Evolutionary conservation across 148 eudicot genomes (phyloP), one percentile per base, ranked within the genome.

Genomic region (Nepenthes mirabilis): DNA sequence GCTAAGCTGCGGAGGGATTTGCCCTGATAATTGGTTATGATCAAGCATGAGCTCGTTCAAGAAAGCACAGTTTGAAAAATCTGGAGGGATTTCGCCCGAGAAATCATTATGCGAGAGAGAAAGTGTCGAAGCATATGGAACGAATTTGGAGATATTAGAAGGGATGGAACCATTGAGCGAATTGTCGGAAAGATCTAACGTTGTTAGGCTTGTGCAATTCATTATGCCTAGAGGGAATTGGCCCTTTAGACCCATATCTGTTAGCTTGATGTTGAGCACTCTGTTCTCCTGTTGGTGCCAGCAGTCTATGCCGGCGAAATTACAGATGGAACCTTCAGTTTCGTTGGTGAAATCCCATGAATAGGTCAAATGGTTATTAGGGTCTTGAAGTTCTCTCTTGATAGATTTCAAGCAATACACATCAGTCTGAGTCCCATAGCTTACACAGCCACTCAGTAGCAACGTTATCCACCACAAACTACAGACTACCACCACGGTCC

Each of bases 221-320:
- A 58, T 56, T 11, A 79, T 33, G 36, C 79, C 82, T 9, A 9
- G 43, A 58, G 82, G 82, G 53, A 79, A 79, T 1, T 34, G 57
- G 11, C 82, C 82, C 56, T 68, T 36, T 37, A 79, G 67, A 58
- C 80, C 75, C 79, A 79, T 69, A 49, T 63, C 72, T 11, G 55
- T 14, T 12, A 79, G 61, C 69, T 64, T 75, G 56, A 79, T 66
- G 37, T 69, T 79, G 14, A 79, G 47, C 33, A 79, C 80, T 48
- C 63, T 70, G 34, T 67, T 79, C 63, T 79, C 79, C 1, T 70
- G 77, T 5, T 64, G 70, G 74, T 75, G 79, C 83, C 79, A 79
- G 34, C 83, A 79, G 1, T 72, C 77, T 14, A 79, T 65, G 3
- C 83, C 83, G 57, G 0, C 23, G 51, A 75, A 79, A 45, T 33